Conservation (phyloP, 192 early-diverging fungal species). For the Coemansia sp. region DNA sequence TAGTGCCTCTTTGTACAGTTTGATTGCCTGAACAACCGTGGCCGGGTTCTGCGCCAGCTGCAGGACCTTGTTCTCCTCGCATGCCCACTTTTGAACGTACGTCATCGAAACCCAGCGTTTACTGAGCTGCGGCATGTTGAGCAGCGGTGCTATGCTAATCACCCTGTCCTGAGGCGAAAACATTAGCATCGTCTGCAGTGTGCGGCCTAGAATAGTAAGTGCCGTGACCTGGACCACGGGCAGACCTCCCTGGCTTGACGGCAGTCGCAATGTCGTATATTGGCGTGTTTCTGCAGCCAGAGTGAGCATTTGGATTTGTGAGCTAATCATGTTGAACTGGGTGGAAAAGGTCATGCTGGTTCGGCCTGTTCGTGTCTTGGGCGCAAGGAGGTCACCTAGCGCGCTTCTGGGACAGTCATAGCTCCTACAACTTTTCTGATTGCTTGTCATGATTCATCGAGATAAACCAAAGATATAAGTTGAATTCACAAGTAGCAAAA, state of each 20-base stretch:
- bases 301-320: slow-evolving; percentile 44
- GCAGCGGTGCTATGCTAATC: slow-evolving; percentile 36
- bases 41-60: slow-evolving; percentile 25
- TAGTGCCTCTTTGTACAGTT: slow-evolving; percentile 21
- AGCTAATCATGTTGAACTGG: slow-evolving; percentile 30
- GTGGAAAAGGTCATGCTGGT: slow-evolving; percentile 16
- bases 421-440: not conserved
- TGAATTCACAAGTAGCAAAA: too few relatives aligned
- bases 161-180: slow-evolving; percentile 42
- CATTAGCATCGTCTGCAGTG: slow-evolving; percentile 37
- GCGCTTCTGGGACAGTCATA: not conserved
- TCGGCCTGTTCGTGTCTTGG: slow-evolving; percentile 20
- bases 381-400: not conserved
- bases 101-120: not conserved
- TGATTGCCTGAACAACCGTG: slow-evolving; percentile 28
- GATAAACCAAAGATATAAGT: not conserved
- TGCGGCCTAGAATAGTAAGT: slow-evolving; percentile 43
- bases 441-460: slow-evolving; percentile 1
- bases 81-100: not conserved
- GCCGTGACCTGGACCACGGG: slow-evolving; percentile 38
- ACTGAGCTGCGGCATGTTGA: slow-evolving; percentile 5
- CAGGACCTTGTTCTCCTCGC: slow-evolving; percentile 21
- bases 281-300: slow-evolving; percentile 41
- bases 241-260: slow-evolving; percentile 29
- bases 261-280: slow-evolving; percentile 33